Base-by-base conservation (phyloP, 2,329 filamentous ascomycete species). In the Fusarium nanum region DNA sequence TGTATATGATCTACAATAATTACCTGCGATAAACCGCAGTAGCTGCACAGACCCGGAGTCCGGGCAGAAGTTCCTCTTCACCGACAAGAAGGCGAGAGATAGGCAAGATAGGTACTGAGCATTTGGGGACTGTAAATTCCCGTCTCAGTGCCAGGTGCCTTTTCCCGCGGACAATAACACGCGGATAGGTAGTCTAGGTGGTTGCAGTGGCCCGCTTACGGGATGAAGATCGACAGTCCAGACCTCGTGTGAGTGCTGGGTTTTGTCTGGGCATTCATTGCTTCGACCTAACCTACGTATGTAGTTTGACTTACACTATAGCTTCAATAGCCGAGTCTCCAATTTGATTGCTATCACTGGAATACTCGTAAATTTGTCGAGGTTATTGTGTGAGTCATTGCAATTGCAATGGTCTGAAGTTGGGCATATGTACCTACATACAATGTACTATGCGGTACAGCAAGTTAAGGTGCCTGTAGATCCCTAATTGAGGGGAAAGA, bases 211-310 rank as follows among this genome's bases (percentile, higher is more conserved):
- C 58, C 50, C 55, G 49, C 63, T 66, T 48, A 67, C 54, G 22
- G 53, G 68, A 68, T 63, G 64, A 73, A 60, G 72, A 73, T 73
- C 67, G 60, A 60, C 70, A 64, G 44, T 47, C 54, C 34, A 53
- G 64, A 60, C 45, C 46, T 64, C 50, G 30, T 40, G 45, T 30
- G 44, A 48, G 27, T 62, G 57, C 64, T 55, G 13, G 49, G 49
- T 25, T 25, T 27, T 20, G 22, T 37, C 34, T 27, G 32, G 47
- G 22, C 20, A 25, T 50, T 18, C 30, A 12, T 25, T 20, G 16
- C 23, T 18, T 44, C 18, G 20, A 13, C 18, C 20, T 22, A n/a
- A 3, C 32, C 32, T 37, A 30, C 14, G 28, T 30, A 32, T 32
- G 30, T 32, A 10, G n/a, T 13, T 52, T 52, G 49, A 52, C 49